Evolutionary conservation across 1,284 basidiomycete genomes (phyloP).

Genomic region (Sanghuangporus baumii): DNA sequence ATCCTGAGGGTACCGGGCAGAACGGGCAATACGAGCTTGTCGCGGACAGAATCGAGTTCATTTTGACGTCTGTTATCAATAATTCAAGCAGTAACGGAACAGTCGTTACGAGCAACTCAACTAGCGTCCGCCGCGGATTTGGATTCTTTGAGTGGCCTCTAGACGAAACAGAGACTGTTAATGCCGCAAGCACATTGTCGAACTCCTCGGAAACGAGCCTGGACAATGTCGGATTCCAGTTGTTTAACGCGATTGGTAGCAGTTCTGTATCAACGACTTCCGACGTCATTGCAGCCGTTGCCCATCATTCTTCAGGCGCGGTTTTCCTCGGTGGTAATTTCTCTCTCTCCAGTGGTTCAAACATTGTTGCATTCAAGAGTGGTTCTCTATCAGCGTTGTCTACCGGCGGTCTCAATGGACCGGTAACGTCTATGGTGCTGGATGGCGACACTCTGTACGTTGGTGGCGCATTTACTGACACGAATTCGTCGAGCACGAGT

Average conservation of each 20-base stretch:
- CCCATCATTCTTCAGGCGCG: slow-evolving; percentile 55
- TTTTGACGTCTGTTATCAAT: slow-evolving; percentile 52
- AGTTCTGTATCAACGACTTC: slow-evolving; percentile 30
- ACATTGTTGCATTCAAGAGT: slow-evolving; percentile 69
- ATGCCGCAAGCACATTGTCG: slow-evolving; percentile 55
- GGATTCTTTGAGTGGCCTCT: slow-evolving; percentile 81
- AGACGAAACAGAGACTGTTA: slow-evolving; percentile 34
- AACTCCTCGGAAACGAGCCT: slow-evolving; percentile 71
- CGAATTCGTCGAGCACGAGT: slow-evolving; percentile 45
- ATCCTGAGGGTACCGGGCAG: slow-evolving; percentile 54
- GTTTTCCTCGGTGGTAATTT: slow-evolving; percentile 82
- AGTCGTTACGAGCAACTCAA: slow-evolving; percentile 27
- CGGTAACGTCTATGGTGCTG: slow-evolving; percentile 62
- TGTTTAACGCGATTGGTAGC: slow-evolving; percentile 52
- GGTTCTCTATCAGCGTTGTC: slow-evolving; percentile 51
- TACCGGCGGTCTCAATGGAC: slow-evolving; percentile 67
- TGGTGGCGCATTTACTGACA: slow-evolving; percentile 81
- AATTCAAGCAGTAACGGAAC: slow-evolving; percentile 33
- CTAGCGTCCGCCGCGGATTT: slow-evolving; percentile 43
- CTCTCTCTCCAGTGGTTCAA: slow-evolving; percentile 55
- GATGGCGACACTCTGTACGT: slow-evolving; percentile 67
- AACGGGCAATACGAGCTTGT: slow-evolving; percentile 72
- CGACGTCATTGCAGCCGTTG: slow-evolving; percentile 49
- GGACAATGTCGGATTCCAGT: slow-evolving; percentile 56
- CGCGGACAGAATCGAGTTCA: slow-evolving; percentile 73